A percentile compares a stretch with the other conserved stretches of the same genome.
Evolutionary conservation across 768 basidiomycete species (phyloP).

Genomic region (Lactifluus echinatus): DNA sequence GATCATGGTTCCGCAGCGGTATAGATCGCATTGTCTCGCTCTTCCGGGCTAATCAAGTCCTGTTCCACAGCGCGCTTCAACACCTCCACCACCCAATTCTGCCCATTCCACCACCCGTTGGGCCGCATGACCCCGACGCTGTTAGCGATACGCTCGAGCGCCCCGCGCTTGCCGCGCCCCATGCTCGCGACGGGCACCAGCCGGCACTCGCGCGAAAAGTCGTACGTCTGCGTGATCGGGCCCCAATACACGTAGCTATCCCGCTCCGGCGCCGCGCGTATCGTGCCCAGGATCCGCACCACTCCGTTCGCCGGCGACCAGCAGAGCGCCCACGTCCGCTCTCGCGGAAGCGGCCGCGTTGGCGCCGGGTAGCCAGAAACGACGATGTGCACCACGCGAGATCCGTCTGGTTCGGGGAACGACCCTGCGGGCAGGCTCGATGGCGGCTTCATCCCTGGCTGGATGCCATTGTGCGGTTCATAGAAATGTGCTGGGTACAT

Average conservation of each 20-base stretch:
- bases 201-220: conserved; percentile 5
- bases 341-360: conserved; percentile 11
- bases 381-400: conserved; percentile 16
- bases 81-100: conserved; percentile 22
- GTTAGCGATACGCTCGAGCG: conserved; percentile 17
- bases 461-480: conserved; percentile 18
- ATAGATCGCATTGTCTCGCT: conserved; percentile 18
- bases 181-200: conserved; percentile 15
- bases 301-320: conserved; percentile 13
- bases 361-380: conserved; percentile 16
- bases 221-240: conserved; percentile 13
- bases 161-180: conserved; percentile 8
- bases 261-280: conserved; percentile 15
- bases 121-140: conserved; percentile 19
- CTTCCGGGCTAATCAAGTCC: conserved; percentile 15
- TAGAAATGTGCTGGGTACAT: conserved; percentile 19
- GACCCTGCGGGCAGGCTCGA: conserved; percentile 6
- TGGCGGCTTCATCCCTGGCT: conserved; percentile 19
- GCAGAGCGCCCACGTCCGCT: conserved; percentile 17
- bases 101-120: conserved; percentile 21
- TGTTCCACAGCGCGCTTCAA: conserved; percentile 17
- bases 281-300: conserved; percentile 2
- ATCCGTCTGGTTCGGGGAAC: conserved; percentile 17
- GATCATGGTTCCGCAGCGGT: conserved; percentile 19
- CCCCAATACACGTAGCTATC: conserved; percentile 18